phyloP scores from a whole-genome alignment of 371 early-diverging fungal species.

The Mucor ambiguus region DNA sequence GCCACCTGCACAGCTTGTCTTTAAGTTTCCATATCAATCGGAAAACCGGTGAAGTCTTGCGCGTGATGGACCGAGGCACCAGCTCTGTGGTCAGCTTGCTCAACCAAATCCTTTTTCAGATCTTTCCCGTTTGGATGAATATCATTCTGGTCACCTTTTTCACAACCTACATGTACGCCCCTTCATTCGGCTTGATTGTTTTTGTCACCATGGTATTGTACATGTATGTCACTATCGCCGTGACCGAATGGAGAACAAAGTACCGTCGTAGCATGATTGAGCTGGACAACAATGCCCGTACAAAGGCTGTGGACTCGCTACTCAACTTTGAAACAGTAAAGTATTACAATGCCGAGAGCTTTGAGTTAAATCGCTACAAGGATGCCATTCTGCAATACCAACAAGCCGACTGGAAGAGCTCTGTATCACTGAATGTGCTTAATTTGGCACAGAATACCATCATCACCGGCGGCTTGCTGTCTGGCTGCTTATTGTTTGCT shows the following conservation, averaged over 20 bases:
- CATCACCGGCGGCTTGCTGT: slow-evolving; percentile 82
- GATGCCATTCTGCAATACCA: slow-evolving; percentile 79
- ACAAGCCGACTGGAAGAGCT: slow-evolving; percentile 76
- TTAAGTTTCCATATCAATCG: slow-evolving; percentile 88
- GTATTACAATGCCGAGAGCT: slow-evolving; percentile 78
- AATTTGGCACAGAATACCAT: slow-evolving; percentile 86
- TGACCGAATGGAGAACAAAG: slow-evolving; percentile 93
- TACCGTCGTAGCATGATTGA: slow-evolving; percentile 79
- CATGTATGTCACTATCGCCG: slow-evolving; percentile 76
- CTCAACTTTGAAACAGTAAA: slow-evolving; percentile 97
- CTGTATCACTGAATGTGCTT: slow-evolving; percentile 72
- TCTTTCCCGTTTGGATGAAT: slow-evolving; percentile 87
- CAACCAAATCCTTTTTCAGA: slow-evolving; percentile 85
- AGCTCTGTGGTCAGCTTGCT: slow-evolving; percentile 78
- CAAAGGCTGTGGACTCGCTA: slow-evolving; percentile 88
- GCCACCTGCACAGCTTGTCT: slow-evolving; percentile 84
- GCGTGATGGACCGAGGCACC: slow-evolving; percentile 90
- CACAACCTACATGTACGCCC: slow-evolving; percentile 73
- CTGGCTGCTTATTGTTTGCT: slow-evolving; percentile 78
- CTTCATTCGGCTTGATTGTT: slow-evolving; percentile 81
- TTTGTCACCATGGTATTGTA: slow-evolving; percentile 89
- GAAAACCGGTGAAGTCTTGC: slow-evolving; percentile 91
- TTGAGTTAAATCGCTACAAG: slow-evolving; percentile 79
- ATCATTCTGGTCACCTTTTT: slow-evolving; percentile 79
- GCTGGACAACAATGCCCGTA: slow-evolving; percentile 74